Conservation (phyloP, 1,284 basidiomycete genomes). For the Melanopsichium pennsylvanicum region DNA sequence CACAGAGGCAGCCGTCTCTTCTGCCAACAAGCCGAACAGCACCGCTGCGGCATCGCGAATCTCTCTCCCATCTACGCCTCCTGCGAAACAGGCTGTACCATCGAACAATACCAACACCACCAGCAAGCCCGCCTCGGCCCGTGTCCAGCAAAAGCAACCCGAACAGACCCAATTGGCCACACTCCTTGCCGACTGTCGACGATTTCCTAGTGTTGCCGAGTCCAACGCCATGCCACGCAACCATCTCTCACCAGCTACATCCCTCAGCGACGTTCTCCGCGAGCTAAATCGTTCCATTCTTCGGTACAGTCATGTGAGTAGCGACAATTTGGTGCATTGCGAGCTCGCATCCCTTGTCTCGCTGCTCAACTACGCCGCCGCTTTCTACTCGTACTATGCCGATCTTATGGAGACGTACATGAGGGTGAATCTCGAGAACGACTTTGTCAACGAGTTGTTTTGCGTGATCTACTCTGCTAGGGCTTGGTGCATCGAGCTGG, state of each 20-base stretch:
- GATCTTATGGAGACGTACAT: constrained; percentile 9
- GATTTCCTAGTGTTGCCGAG: neutral
- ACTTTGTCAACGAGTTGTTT: neutral
- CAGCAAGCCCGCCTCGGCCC: neutral
- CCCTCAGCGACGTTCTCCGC: neutral
- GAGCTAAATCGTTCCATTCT: constrained; percentile 20
- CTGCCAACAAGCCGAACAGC: too few species aligned
- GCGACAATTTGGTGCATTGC: constrained; percentile 1
- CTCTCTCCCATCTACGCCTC: too few species aligned
- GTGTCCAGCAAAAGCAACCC: constrained; percentile 8
- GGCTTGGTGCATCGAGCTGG: constrained; percentile 11
- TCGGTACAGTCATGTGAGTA: neutral
- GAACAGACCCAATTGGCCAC: neutral
- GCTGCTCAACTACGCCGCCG: constrained; percentile 30
- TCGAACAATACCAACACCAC: too few species aligned
- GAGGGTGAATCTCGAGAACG: neutral
- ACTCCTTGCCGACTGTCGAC: constrained; percentile 16
- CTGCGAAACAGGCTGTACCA: too few species aligned
- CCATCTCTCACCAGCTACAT: constrained; percentile 6
- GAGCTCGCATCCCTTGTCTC: constrained; percentile 20
- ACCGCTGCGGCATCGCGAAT: too few species aligned
- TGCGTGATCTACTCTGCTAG: constrained; percentile 1
- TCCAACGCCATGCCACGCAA: constrained; percentile 8
- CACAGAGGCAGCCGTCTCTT: too few species aligned
- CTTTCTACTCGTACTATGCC: constrained; percentile 7